Evolutionary conservation across 306 rosid species (phyloP).

Genomic region (Castanospermum australe): DNA sequence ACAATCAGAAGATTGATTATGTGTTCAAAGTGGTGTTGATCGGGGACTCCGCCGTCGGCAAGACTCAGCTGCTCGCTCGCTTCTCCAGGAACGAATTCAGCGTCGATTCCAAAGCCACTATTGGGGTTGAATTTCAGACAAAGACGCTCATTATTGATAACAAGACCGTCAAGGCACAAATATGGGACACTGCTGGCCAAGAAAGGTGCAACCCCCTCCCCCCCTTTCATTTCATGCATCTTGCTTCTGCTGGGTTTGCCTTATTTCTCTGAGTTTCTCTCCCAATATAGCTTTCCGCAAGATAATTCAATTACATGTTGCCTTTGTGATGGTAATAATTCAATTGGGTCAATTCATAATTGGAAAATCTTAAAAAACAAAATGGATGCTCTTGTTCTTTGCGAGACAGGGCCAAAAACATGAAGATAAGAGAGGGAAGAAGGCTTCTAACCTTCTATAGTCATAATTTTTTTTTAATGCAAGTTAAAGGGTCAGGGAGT

Average conservation of each 20-base stretch:
- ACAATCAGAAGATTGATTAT: slow-evolving; percentile 71
- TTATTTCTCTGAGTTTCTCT: no score
- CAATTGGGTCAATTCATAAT: not conserved
- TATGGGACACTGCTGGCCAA: slow-evolving; percentile 94
- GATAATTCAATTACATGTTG: not conserved
- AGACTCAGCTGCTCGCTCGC: slow-evolving; percentile 77
- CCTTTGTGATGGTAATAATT: not conserved
- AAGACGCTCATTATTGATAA: slow-evolving; percentile 71
- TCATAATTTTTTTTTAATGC: no score
- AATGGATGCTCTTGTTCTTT: no score
- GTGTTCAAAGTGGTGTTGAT: slow-evolving; percentile 82
- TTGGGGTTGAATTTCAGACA: slow-evolving; percentile 62
- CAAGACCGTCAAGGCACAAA: slow-evolving; percentile 77
- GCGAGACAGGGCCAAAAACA: no score
- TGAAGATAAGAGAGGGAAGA: no score
- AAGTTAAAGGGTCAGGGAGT: no score
- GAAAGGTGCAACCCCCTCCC: slow-evolving; percentile 44
- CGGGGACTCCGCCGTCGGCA: slow-evolving; percentile 88
- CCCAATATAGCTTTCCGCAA: not conserved
- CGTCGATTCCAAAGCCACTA: slow-evolving; percentile 75
- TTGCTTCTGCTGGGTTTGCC: no score
- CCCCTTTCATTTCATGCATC: not conserved
- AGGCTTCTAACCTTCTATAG: no score
- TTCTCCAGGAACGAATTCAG: slow-evolving; percentile 72
- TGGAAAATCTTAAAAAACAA: not conserved